Evolutionary conservation across 768 basidiomycete species (phyloP).

Genomic region (Mrakia gelida): DNA sequence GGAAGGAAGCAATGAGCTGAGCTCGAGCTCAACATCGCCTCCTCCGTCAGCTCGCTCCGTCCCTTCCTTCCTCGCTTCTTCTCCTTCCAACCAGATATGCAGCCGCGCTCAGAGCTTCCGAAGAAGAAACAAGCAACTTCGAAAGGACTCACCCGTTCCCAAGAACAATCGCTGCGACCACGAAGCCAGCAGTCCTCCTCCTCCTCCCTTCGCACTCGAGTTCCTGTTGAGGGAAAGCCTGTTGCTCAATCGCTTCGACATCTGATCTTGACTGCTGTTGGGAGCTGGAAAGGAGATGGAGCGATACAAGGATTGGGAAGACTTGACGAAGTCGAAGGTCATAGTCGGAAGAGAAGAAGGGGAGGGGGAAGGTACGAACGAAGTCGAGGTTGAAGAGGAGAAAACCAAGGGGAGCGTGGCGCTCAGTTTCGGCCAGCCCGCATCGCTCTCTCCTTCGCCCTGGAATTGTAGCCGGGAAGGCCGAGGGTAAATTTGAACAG

Average conservation of each 20-base stretch:
- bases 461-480: too few relatives aligned
- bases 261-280: neutral
- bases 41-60: neutral
- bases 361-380: neutral
- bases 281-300: conserved; percentile 6
- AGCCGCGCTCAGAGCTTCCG: too few relatives aligned
- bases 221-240: neutral
- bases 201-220: neutral
- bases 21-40: neutral
- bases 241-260: neutral
- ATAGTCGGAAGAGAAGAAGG: neutral
- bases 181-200: neutral
- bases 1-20: too few relatives aligned
- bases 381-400: neutral
- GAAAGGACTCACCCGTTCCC: neutral
- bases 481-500: too few relatives aligned
- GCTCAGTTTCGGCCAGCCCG: too few relatives aligned
- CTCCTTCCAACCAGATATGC: neutral
- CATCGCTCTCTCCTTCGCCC: too few relatives aligned
- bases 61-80: neutral
- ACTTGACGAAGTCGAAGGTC: neutral
- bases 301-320: conserved; percentile 1
- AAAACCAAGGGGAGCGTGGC: neutral
- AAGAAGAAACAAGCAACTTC: too few relatives aligned
- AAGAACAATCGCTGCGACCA: conserved; percentile 16